phyloP scores from a whole-genome alignment of 768 basidiomycete species.

The Auricularia sp. region DNA sequence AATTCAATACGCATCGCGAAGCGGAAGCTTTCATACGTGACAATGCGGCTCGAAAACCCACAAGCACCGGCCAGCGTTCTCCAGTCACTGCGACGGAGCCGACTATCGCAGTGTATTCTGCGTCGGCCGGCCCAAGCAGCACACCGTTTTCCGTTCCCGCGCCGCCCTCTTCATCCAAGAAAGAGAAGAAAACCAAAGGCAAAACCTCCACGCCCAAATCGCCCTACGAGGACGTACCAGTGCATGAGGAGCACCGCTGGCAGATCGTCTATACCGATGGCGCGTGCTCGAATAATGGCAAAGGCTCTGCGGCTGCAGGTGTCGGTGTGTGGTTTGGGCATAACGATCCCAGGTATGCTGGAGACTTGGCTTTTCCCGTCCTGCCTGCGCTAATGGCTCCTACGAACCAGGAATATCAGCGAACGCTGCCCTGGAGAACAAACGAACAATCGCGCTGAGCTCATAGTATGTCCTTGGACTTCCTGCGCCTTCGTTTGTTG shows the following conservation, averaged over 20 bases:
- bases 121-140: too few species aligned
- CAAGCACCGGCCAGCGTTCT: slow-evolving; percentile 5
- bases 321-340: slow-evolving; percentile 85
- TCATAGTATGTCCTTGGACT: background rate
- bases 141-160: too few species aligned
- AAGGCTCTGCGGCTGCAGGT: slow-evolving; percentile 56
- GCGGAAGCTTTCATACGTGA: slow-evolving; percentile 44
- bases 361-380: background rate
- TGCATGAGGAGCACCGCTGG: slow-evolving; percentile 20
- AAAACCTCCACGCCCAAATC: background rate
- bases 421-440: slow-evolving; percentile 35
- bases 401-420: slow-evolving; percentile 52
- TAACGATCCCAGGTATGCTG: slow-evolving; percentile 46
- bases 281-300: slow-evolving; percentile 76
- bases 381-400: background rate
- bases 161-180: too few species aligned
- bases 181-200: too few species aligned
- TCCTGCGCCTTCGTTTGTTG: background rate
- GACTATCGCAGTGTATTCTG: too few species aligned
- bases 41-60: slow-evolving; percentile 8
- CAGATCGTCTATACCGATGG: slow-evolving; percentile 78
- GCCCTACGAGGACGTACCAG: slow-evolving; percentile 2
- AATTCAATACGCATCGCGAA: slow-evolving; percentile 43
- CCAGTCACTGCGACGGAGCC: too few species aligned
- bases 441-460: slow-evolving; percentile 21